Conservation (phyloP, 257 asterid genomes). For the Knoxia roxburghii region DNA sequence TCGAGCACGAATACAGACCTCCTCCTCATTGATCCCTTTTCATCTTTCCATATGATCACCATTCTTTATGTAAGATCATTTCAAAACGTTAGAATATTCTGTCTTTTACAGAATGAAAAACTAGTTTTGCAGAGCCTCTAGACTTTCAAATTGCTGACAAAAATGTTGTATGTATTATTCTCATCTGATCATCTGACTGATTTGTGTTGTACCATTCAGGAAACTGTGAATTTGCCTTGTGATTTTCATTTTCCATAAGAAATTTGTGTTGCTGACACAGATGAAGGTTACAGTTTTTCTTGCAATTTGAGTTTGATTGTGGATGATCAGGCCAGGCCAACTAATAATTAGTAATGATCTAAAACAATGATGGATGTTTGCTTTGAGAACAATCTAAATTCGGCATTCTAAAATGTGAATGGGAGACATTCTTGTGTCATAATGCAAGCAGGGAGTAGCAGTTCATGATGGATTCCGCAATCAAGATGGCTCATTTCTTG, state of each 20-base stretch:
- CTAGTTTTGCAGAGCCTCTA: constrained; percentile 13
- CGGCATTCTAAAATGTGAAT: not conserved
- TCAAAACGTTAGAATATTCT: constrained; percentile 19
- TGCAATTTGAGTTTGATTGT: not conserved
- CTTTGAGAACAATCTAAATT: constrained; percentile 2
- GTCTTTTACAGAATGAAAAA: constrained; percentile 12
- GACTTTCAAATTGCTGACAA: constrained; percentile 24
- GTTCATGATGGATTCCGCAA: not conserved
- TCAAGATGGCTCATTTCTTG: no score
- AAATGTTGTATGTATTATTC: constrained; percentile 12
- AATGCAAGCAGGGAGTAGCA: not conserved
- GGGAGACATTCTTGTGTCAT: not conserved
- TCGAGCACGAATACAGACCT: constrained; percentile 50
- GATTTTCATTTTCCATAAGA: no score
- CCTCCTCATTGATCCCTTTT: constrained; percentile 17
- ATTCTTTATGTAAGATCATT: constrained; percentile 21
- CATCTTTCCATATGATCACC: not conserved
- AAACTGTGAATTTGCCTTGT: not conserved
- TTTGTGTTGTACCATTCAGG: not conserved
- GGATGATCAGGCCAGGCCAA: not conserved
- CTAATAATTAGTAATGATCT: constrained; percentile 3
- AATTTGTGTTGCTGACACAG: no score
- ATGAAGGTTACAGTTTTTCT: not conserved
- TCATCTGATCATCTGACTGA: not conserved
- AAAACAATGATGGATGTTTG: constrained; percentile 8